Base-by-base conservation (phyloP, 78 protist species). In the Planoprotostelium fungivorum region DNA sequence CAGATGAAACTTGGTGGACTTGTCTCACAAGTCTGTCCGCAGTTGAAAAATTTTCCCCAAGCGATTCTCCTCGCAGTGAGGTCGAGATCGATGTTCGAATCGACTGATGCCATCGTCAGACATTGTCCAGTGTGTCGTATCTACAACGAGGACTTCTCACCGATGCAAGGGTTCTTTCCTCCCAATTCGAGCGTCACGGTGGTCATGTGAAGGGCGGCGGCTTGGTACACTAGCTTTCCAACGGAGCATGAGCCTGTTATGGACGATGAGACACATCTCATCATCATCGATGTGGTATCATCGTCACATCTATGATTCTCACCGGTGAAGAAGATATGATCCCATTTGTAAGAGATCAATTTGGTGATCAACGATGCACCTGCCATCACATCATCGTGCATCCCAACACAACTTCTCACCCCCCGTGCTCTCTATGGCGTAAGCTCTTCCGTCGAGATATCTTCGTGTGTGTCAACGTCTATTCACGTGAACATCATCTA, bases 131-230 rank as follows among this genome's bases (percentile, higher is more conserved):
- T 25, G 16, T 25, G 16, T 51, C 16, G n/a, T n/a, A n/a, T n/a
- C n/a, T n/a, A n/a, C n/a, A n/a, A n/a, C 73, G 73, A 51, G 5
- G 73, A 51, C 5, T 25, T 25, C 16, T 51, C 73, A 51, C 73
- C 91, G 37, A 97, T 90, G 29, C 84, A 38, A 1, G 99, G 99
- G n/a, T 88, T 84, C 88, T 98, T 97, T 0, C 99, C 99, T 35
- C 99, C 99, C 31, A 97, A 90, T 87, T 98, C 99, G 31, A 98
- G 93, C n/a, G 96, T 88, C 35, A 94, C 95, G 28, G 99, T 98
- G 25, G 98, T 96, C 39, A 98, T 88, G 91, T 83, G 89, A 83
- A 84, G 86, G 0, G 99, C 96, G 23, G 98, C 98, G 1, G 96
- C 93, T 34, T 28, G 86, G 85, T 84, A 85, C 36, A 97, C 94